Evolutionary conservation across 306 rosid genomes (phyloP).

Genomic region (Cicer arietinum): DNA sequence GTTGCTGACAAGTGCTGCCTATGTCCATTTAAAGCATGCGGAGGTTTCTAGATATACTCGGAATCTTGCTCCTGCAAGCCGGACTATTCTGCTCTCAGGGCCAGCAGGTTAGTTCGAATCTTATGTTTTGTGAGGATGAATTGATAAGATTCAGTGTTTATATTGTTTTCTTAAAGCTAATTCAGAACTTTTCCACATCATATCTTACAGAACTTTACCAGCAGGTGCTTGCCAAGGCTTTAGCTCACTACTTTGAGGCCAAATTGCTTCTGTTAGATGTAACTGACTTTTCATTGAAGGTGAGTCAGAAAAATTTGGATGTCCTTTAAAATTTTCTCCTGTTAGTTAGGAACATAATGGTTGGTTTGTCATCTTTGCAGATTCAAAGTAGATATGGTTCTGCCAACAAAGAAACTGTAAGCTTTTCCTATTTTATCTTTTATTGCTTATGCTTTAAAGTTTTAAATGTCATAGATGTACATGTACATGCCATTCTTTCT

Average conservation of each 20-base stretch:
- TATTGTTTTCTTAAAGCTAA: conserved; percentile 23
- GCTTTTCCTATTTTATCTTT: conserved; percentile 35
- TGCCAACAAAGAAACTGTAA: conserved; percentile 64
- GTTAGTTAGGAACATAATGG: conserved; percentile 16
- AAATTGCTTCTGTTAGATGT: conserved; percentile 84
- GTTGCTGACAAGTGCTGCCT: conserved; percentile 86
- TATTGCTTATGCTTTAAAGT: conserved; percentile 1
- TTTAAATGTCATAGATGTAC: conserved; percentile 2
- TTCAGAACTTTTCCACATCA: background rate
- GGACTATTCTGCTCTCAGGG: conserved; percentile 89
- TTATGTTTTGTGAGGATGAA: background rate
- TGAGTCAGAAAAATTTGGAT: conserved; percentile 24
- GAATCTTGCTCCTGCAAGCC: conserved; percentile 94
- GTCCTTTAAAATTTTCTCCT: background rate
- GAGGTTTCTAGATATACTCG: conserved; percentile 78
- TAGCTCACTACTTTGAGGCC: conserved; percentile 88
- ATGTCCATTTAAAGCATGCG: conserved; percentile 82
- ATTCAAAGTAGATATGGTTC: conserved; percentile 76
- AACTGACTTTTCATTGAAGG: conserved; percentile 83
- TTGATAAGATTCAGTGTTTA: conserved; percentile 28
- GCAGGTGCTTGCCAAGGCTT: conserved; percentile 94
- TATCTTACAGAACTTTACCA: conserved; percentile 75
- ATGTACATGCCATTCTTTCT: background rate
- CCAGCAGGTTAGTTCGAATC: conserved; percentile 70
- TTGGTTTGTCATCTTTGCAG: conserved; percentile 53